Conservation (phyloP, 352 stramenopile species). For the Pythium coloratum region DNA sequence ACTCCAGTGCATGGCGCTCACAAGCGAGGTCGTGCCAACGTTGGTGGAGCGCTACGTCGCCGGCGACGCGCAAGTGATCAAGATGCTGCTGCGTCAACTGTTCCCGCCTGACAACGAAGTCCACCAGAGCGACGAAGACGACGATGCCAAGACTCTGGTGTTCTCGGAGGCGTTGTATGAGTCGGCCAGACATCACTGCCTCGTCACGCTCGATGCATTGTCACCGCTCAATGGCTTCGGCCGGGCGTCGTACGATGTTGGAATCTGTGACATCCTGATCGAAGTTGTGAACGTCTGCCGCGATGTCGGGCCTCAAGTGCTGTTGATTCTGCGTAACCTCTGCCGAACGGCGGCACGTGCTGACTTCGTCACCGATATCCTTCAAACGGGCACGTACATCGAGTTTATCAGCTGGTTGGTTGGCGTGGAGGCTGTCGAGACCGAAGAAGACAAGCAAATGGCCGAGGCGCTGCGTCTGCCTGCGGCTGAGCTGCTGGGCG, state of each 20-base stretch:
- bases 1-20: conserved; percentile 66
- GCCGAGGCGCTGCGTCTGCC: conserved; percentile 59
- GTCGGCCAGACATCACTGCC: conserved; percentile 58
- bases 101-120: conserved; percentile 82
- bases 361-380: conserved; percentile 57
- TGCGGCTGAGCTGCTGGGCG: conserved; percentile 58
- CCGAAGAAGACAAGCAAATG: conserved; percentile 59
- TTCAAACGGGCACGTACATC: conserved; percentile 71
- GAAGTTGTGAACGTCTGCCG: conserved; percentile 66
- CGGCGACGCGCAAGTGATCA: conserved; percentile 54
- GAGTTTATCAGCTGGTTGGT: conserved; percentile 82
- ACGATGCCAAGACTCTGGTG: conserved; percentile 39
- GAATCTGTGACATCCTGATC: conserved; percentile 79
- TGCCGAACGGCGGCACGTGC: conserved; percentile 45
- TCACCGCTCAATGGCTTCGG: conserved; percentile 63
- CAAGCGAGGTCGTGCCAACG: conserved; percentile 47
- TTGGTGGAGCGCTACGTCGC: conserved; percentile 65
- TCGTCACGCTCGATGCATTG: conserved; percentile 54
- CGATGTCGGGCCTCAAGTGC: conserved; percentile 49
- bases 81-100: conserved; percentile 70
- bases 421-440: conserved; percentile 59
- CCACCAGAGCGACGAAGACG: conserved; percentile 51
- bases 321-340: conserved; percentile 70
- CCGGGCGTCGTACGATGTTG: conserved; percentile 44
- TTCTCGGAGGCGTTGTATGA: conserved; percentile 63